phyloP scores from a whole-genome alignment of 805 yeast species.

The Metschnikowia lunata region DNA sequence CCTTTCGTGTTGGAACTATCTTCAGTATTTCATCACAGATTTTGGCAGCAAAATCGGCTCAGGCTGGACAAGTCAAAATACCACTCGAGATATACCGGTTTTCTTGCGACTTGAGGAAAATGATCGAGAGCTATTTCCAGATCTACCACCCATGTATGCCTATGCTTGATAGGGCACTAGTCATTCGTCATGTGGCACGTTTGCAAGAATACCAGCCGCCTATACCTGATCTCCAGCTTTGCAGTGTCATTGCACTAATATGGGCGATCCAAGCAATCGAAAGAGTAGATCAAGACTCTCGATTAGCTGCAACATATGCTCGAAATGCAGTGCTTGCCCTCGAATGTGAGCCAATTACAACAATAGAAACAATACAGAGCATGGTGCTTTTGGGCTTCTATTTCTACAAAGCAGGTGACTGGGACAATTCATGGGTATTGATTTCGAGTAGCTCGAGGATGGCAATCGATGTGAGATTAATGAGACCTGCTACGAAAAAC shows the following conservation, averaged over 20 bases:
- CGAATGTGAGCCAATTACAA: constrained; percentile 19
- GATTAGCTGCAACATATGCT: constrained; percentile 12
- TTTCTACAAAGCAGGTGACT: constrained; percentile 21
- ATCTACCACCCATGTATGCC: constrained; percentile 22
- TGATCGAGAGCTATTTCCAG: constrained; percentile 18
- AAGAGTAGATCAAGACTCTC: constrained; percentile 1
- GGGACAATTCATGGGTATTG: constrained; percentile 24
- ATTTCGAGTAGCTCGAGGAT: constrained; percentile 21
- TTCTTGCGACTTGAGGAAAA: constrained; percentile 12
- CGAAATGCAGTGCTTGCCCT: constrained; percentile 20
- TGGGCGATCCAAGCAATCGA: constrained; percentile 22
- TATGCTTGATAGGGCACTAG: constrained; percentile 18
- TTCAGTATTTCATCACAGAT: constrained; percentile 18
- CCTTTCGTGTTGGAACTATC: constrained; percentile 25
- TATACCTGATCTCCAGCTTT: constrained; percentile 7
- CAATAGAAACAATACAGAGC: constrained; percentile 23
- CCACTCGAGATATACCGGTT: constrained; percentile 20
- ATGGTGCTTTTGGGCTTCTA: constrained; percentile 19
- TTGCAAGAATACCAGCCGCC: constrained; percentile 1
- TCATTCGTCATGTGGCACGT: constrained; percentile 17
- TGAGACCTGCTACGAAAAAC: constrained; percentile 8
- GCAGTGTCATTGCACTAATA: constrained; percentile 19
- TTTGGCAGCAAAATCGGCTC: constrained; percentile 7
- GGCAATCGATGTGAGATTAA: constrained; percentile 24
- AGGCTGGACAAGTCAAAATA: constrained; percentile 9